Conservation (phyloP, 768 basidiomycete species). For the Cystofilobasidium bisporidii region DNA sequence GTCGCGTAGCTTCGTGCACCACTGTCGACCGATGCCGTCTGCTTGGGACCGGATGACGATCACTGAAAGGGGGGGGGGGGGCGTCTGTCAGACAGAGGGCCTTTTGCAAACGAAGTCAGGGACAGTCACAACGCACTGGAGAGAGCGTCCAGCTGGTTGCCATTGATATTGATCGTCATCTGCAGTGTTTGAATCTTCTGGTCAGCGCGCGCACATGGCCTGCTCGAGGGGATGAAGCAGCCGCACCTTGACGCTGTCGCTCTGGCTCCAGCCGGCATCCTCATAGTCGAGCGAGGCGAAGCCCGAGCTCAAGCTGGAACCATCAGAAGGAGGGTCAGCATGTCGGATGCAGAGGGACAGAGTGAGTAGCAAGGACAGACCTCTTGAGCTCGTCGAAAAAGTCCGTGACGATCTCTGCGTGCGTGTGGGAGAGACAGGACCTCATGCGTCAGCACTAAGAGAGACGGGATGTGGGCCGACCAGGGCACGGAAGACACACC, state of each 20-base stretch:
- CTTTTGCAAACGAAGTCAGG: too few species aligned
- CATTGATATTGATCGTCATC: slow-evolving; percentile 86
- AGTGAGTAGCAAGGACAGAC: slow-evolving; percentile 48
- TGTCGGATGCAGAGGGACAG: not conserved
- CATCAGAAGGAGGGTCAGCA: too few species aligned
- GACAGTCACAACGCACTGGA: slow-evolving; percentile 42
- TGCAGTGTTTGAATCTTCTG: slow-evolving; percentile 35
- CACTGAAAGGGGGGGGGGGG: slow-evolving; percentile 37
- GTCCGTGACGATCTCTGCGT: slow-evolving; percentile 74
- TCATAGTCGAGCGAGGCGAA: slow-evolving; percentile 60
- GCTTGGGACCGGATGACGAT: slow-evolving; percentile 77
- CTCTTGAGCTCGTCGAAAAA: slow-evolving; percentile 94
- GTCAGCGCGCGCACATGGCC: not conserved
- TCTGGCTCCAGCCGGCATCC: slow-evolving; percentile 74
- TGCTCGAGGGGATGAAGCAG: too few species aligned
- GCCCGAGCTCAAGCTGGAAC: slow-evolving; percentile 20
- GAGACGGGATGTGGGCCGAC: too few species aligned
- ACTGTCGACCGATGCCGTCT: slow-evolving; percentile 61
- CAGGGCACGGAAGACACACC: too few species aligned
- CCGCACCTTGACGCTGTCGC: slow-evolving; percentile 69
- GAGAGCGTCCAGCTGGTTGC: slow-evolving; percentile 81
- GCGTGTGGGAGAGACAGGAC: too few species aligned
- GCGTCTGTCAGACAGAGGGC: too few species aligned
- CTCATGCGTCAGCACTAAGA: too few species aligned
- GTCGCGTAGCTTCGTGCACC: slow-evolving; percentile 59